Base-by-base conservation (phyloP, 371 early-diverging fungal genomes). In the Mucor sp. region DNA sequence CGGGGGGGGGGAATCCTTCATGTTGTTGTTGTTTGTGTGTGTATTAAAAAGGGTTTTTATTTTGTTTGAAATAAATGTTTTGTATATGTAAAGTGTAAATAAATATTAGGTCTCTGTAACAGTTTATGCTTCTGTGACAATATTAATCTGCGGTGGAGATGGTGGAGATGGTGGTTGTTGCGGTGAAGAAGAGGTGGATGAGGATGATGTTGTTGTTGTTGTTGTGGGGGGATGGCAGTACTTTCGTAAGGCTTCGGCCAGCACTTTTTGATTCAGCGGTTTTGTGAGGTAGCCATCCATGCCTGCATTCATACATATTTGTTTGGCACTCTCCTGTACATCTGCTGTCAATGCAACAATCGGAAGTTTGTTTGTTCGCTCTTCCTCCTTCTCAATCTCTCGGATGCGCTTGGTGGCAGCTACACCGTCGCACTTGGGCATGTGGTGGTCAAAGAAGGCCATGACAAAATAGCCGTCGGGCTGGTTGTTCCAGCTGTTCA, bases 361-460 rank as follows among this genome's bases (percentile, higher is more conserved):
- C 2, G 82, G 75, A 15, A 82, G 63, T 25, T 62, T 37, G 8
- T 3, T 32, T 0, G 27, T 9, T 35, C 72, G 57, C 1, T 64
- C 12, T 21, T 73, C 71, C 21, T 62, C 61, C 17, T 27, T 35
- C 64, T 82, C 82, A n/a, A 72, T 67, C 21, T 71, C 63, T 56
- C 82, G 53, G 25, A 82, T 79, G 27, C 73, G 58, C 19, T 72
- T 79, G 0, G 82, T 77, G n/a, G 82, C 80, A 59, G 78, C 82
- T 8, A 82, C 80, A 27, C 82, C 82, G 70, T 82, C 82, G 58
- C 82, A 82, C 73, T 78, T 75, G 19, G 82, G 82, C 82, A 82
- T 82, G 60, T 82, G 82, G 61, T 82, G 82, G 63, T 82, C 82
- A 70, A 82, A 80, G 33, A 82, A 80, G 1, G 66, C 80, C 74